phyloP scores from a whole-genome alignment of 2,329 filamentous ascomycete genomes.

The Pezizomycotina sp. region DNA sequence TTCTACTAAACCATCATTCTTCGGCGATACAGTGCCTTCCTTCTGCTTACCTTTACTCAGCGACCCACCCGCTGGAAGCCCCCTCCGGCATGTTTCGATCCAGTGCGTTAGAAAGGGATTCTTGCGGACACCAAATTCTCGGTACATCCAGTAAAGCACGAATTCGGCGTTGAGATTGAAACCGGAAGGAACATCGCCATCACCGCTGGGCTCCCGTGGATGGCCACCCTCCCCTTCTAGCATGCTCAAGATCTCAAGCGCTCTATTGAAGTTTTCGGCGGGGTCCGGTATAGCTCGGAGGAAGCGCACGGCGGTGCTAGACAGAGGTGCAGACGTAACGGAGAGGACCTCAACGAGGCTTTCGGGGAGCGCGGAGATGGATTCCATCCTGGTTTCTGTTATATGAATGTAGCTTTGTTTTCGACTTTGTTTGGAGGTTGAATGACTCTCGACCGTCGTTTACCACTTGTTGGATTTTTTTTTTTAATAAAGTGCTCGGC shows the following conservation, averaged over 20 bases:
- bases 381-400: conserved; percentile 22
- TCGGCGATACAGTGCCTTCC: too few relatives aligned
- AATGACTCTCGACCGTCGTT: too few relatives aligned
- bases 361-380: conserved; percentile 20
- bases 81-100: conserved; percentile 19
- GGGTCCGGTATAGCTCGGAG: conserved; percentile 17
- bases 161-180: conserved; percentile 25
- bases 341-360: conserved; percentile 21
- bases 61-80: neutral
- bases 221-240: conserved; percentile 10
- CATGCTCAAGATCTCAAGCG: conserved; percentile 24
- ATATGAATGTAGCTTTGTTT: too few relatives aligned
- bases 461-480: too few relatives aligned
- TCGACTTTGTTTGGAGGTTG: too few relatives aligned
- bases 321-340: conserved; percentile 19
- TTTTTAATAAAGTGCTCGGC: too few relatives aligned
- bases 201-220: conserved; percentile 3
- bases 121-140: conserved; percentile 21
- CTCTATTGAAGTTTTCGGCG: conserved; percentile 22
- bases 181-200: conserved; percentile 3
- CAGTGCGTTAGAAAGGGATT: conserved; percentile 24
- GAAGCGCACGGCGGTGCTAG: conserved; percentile 21
- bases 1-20: conserved; percentile 13
- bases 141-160: conserved; percentile 23
- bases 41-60: too few relatives aligned